Evolutionary conservation across 2,329 filamentous ascomycete species (phyloP).

Genomic region (Aaosphaeria pasadenensis): DNA sequence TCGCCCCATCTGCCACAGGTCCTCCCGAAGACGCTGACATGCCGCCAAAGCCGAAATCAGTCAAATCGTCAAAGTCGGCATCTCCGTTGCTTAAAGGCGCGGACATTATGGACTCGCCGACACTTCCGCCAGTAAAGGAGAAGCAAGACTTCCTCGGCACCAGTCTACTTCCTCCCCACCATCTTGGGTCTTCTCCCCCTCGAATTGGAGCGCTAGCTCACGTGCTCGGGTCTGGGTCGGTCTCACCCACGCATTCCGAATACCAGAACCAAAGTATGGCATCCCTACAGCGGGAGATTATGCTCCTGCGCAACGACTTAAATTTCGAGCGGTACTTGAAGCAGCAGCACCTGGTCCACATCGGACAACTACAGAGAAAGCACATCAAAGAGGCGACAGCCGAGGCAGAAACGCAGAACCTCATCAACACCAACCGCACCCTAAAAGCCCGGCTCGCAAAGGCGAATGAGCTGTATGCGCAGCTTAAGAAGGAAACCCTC

Average conservation of each 20-base stretch:
- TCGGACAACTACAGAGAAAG: constrained; percentile 71
- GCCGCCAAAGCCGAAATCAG: constrained; percentile 25
- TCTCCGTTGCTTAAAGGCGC: constrained; percentile 44
- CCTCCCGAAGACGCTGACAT: constrained; percentile 20
- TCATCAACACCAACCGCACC: constrained; percentile 72
- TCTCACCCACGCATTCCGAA: constrained; percentile 23
- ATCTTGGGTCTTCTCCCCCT: constrained; percentile 20
- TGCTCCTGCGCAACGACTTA: constrained; percentile 74
- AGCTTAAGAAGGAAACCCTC: constrained; percentile 69
- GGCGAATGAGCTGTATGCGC: constrained; percentile 66
- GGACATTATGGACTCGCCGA: constrained; percentile 59
- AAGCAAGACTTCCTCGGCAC: constrained; percentile 19
- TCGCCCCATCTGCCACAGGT: constrained; percentile 19
- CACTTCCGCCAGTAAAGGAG: constrained; percentile 50
- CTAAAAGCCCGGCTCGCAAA: constrained; percentile 71
- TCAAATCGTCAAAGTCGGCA: constrained; percentile 47
- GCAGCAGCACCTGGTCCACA: constrained; percentile 77
- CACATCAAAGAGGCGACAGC: constrained; percentile 74
- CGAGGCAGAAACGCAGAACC: constrained; percentile 78
- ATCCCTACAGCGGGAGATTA: constrained; percentile 68
- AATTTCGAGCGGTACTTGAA: constrained; percentile 83
- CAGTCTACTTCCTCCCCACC: constrained; percentile 17
- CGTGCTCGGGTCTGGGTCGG: constrained; percentile 14
- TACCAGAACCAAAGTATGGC: constrained; percentile 36
- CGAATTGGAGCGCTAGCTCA: constrained; percentile 35